A percentile compares a stretch with the other conserved stretches of the same genome.
Conservation (phyloP, 2,329 filamentous ascomycete species). For the Fusarium heterosporum region DNA sequence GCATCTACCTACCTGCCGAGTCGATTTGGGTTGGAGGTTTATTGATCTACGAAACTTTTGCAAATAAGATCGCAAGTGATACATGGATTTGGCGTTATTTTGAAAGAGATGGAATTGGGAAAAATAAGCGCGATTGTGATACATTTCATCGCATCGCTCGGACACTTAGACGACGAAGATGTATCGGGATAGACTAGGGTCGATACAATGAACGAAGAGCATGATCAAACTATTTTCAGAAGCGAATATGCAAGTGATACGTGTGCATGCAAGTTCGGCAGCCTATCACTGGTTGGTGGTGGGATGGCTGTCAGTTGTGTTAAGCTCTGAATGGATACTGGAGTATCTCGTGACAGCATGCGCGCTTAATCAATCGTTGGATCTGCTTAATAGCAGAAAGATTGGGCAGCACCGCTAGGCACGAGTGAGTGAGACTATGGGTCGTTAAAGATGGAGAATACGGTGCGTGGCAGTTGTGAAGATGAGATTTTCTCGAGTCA, state of each 20-base stretch:
- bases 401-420: slow-evolving; percentile 40
- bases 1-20: slow-evolving; percentile 4
- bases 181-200: slow-evolving; percentile 37
- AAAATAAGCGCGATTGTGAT: slow-evolving; percentile 24
- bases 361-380: slow-evolving; percentile 32
- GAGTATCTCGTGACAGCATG: slow-evolving; percentile 27
- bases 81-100: slow-evolving; percentile 42
- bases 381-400: slow-evolving; percentile 7
- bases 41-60: slow-evolving; percentile 35
- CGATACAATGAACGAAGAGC: slow-evolving; percentile 32
- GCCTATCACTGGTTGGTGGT: slow-evolving; percentile 24
- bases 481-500: slow-evolving; percentile 20
- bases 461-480: slow-evolving; percentile 30
- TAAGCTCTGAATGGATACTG: slow-evolving; percentile 29
- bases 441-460: slow-evolving; percentile 19
- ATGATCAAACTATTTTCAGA: slow-evolving; percentile 29
- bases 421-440: slow-evolving; percentile 22
- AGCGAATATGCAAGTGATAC: slow-evolving; percentile 34
- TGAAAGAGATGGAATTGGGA: slow-evolving; percentile 29
- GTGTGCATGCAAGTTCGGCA: slow-evolving; percentile 14
- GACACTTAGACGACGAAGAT: slow-evolving; percentile 33
- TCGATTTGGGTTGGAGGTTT: slow-evolving; percentile 12
- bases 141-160: slow-evolving; percentile 16
- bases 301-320: slow-evolving; percentile 31
- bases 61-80: slow-evolving; percentile 30